These are phyloP conservation scores for Polytrichum commune DNA, from an alignment of 225 moss, liverwort and hornwort species.

Conservation along the genomic window DNA sequence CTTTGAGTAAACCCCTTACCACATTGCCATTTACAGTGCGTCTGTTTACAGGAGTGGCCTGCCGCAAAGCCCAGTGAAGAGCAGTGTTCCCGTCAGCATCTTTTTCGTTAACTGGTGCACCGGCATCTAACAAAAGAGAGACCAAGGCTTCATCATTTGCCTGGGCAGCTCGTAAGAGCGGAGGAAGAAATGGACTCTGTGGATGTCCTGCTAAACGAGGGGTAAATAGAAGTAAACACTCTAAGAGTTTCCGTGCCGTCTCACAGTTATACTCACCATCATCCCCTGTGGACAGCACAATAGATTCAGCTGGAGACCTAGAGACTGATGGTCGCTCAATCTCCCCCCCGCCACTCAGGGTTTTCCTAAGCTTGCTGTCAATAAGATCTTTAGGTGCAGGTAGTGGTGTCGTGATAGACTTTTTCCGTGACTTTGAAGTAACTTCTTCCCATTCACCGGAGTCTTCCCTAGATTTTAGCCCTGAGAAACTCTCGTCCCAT, in stretches of 20 bases:
- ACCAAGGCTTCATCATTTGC: slow-evolving; percentile 80
- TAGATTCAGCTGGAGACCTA: slow-evolving; percentile 40
- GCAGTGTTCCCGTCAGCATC: slow-evolving; percentile 92
- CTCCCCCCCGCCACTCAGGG: slow-evolving; percentile 62
- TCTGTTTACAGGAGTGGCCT: slow-evolving; percentile 92
- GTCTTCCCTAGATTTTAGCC: slow-evolving; percentile 69
- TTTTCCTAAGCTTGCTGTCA: slow-evolving; percentile 76
- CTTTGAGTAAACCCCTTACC: slow-evolving; percentile 82
- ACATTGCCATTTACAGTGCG: slow-evolving; percentile 82
- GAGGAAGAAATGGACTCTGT: slow-evolving; percentile 83
- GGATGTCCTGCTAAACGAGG: slow-evolving; percentile 85
- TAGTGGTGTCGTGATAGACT: slow-evolving; percentile 36
- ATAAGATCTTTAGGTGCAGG: slow-evolving; percentile 47
- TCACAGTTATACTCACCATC: slow-evolving; percentile 79
- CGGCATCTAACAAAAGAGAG: slow-evolving; percentile 69
- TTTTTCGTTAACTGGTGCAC: slow-evolving; percentile 83
- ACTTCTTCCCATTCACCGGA: slow-evolving; percentile 91
- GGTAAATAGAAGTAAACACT: slow-evolving; percentile 81
- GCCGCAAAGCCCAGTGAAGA: slow-evolving; percentile 91
- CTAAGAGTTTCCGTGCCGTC: slow-evolving; percentile 87
- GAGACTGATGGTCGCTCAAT: slow-evolving; percentile 50
- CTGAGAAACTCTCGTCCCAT: slow-evolving; percentile 79
- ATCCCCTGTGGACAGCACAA: slow-evolving; percentile 35
- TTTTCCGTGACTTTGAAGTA: slow-evolving; percentile 71
- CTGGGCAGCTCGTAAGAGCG: slow-evolving; percentile 86